Percentiles rank a stretch among this genome's conserved stretches.
phyloP scores from a whole-genome alignment of 1,139 yeast species.

The Saccharomycopsis crataegensis region DNA sequence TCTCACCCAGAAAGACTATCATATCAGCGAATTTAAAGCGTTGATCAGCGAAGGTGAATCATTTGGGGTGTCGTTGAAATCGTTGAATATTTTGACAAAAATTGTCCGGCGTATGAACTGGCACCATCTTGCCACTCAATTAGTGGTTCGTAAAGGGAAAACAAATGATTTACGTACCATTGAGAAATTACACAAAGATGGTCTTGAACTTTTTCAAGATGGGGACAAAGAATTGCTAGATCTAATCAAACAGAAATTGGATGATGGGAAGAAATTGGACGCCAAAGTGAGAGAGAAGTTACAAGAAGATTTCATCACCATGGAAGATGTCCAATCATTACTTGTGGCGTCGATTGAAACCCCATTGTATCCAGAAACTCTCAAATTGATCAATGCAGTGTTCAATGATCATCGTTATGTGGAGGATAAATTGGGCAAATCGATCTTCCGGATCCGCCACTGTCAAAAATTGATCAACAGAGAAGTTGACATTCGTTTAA shows the following conservation, averaged over 20 bases:
- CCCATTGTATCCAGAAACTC: slow-evolving; percentile 40
- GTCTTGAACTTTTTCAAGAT: slow-evolving; percentile 30
- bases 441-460: not conserved
- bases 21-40: slow-evolving; percentile 27
- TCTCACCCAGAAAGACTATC: slow-evolving; percentile 23
- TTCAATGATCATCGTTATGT: slow-evolving; percentile 21
- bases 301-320: slow-evolving; percentile 22
- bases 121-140: slow-evolving; percentile 33
- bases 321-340: slow-evolving; percentile 28
- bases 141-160: slow-evolving; percentile 6
- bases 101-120: slow-evolving; percentile 44
- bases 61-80: slow-evolving; percentile 50
- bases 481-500: not conserved
- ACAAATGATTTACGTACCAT: slow-evolving; percentile 30
- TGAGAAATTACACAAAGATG: slow-evolving; percentile 34
- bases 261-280: slow-evolving; percentile 32
- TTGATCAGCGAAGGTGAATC: slow-evolving; percentile 43
- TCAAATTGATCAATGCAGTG: slow-evolving; percentile 32
- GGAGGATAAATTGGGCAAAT: not conserved
- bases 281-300: slow-evolving; percentile 21
- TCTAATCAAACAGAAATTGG: slow-evolving; percentile 30
- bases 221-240: slow-evolving; percentile 22
- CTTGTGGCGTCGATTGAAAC: slow-evolving; percentile 28
- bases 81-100: slow-evolving; percentile 41
- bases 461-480: not conserved